phyloP scores from a whole-genome alignment of 192 early-diverging fungal genomes.

The Coemansia umbellata region DNA sequence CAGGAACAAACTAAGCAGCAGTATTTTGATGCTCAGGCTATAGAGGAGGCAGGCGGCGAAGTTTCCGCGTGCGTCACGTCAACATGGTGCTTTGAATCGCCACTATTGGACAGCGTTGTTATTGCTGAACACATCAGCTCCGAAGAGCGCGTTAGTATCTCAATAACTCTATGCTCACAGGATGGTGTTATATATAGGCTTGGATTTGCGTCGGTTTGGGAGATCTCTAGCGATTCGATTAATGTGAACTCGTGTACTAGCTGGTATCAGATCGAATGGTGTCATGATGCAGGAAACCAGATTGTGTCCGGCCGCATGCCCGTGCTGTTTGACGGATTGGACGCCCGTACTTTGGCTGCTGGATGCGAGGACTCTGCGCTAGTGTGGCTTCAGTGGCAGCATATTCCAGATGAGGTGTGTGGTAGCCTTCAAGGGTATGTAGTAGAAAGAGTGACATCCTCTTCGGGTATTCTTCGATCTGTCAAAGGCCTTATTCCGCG shows the following conservation, averaged over 20 bases:
- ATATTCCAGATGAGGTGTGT: not conserved
- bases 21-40: not conserved
- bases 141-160: conserved; percentile 11
- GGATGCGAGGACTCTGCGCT: conserved; percentile 32
- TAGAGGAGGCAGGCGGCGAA: conserved; percentile 4
- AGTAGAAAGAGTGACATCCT: conserved; percentile 20
- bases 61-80: conserved; percentile 11
- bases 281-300: conserved; percentile 6
- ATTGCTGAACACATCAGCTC: conserved; percentile 10
- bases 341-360: conserved; percentile 3
- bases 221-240: conserved; percentile 20
- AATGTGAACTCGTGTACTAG: conserved; percentile 28
- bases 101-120: conserved; percentile 17
- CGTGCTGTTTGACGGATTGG: conserved; percentile 20
- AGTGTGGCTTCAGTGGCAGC: conserved; percentile 38
- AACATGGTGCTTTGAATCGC: conserved; percentile 38
- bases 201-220: conserved; percentile 35
- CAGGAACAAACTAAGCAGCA: not conserved
- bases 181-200: conserved; percentile 37
- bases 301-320: conserved; percentile 4
- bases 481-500: conserved; percentile 38
- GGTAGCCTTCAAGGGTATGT: conserved; percentile 26
- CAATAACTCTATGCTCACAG: conserved; percentile 20
- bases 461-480: conserved; percentile 28
- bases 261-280: conserved; percentile 43